Conservation (phyloP, 768 basidiomycete genomes). For the Russula sp. region DNA sequence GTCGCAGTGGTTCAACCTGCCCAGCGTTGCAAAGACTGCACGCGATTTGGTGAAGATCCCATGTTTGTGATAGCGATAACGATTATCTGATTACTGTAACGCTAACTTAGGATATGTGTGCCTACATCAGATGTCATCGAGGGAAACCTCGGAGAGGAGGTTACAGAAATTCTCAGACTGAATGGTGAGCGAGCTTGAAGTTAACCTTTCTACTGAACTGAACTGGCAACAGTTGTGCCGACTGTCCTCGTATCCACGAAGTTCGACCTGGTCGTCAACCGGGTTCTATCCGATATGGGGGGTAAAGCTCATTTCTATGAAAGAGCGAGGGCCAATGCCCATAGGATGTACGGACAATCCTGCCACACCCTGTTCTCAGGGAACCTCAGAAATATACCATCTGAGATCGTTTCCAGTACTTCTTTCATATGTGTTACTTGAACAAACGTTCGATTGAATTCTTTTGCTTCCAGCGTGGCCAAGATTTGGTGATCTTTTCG, state of each 20-base stretch:
- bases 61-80: neutral
- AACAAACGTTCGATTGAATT: neutral
- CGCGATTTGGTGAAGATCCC: neutral
- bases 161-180: neutral
- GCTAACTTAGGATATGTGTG: neutral
- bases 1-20: neutral
- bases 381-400: neutral
- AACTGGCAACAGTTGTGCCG: neutral
- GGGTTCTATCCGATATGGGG: neutral
- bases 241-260: conserved; percentile 2
- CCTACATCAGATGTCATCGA: neutral
- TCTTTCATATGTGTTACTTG: neutral
- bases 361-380: neutral
- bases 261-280: neutral
- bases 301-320: neutral
- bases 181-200: neutral
- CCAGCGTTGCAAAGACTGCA: conserved; percentile 1
- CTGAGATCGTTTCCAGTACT: conserved; percentile 3
- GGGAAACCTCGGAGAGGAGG: neutral
- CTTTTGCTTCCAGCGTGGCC: neutral
- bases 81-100: neutral
- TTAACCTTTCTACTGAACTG: neutral
- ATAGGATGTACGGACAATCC: neutral
- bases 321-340: neutral
- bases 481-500: neutral